Percentiles rank a stretch among this genome's conserved stretches.
phyloP scores from a whole-genome alignment of 176 grass and related monocot species.

The Dactylis glomerata region DNA sequence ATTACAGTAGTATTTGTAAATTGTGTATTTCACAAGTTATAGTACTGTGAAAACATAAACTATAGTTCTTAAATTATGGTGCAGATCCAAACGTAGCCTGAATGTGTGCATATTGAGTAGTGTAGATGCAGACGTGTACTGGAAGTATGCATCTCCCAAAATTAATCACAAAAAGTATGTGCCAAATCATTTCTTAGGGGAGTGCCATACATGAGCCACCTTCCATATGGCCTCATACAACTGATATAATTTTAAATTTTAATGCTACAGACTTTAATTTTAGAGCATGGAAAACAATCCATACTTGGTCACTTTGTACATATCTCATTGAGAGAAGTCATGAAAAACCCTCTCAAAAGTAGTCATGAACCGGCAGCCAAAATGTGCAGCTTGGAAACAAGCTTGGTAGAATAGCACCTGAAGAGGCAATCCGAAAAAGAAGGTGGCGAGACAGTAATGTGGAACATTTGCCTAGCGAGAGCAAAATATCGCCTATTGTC shows the following conservation, averaged over 20 bases:
- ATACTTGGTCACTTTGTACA: not conserved
- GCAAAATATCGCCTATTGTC: not conserved
- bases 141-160: not conserved
- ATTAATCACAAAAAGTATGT: not conserved
- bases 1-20: no score
- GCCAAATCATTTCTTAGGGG: not conserved
- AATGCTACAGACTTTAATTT: not conserved
- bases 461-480: not conserved
- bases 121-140: no score
- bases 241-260: not conserved
- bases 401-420: not conserved
- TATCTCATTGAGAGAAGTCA: not conserved
- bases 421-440: not conserved
- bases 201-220: no score
- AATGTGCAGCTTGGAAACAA: not conserved
- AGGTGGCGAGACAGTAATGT: not conserved
- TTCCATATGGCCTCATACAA: not conserved
- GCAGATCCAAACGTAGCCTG: no score
- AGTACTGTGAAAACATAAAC: no score
- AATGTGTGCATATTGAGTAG: no score
- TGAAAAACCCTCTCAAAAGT: not conserved
- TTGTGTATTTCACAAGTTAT: no score
- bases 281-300: not conserved
- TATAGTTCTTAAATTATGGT: no score
- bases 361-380: not conserved